These are phyloP conservation scores for Polyporus arcularius DNA, from an alignment of 768 basidiomycete species.

Conservation along the genomic window DNA sequence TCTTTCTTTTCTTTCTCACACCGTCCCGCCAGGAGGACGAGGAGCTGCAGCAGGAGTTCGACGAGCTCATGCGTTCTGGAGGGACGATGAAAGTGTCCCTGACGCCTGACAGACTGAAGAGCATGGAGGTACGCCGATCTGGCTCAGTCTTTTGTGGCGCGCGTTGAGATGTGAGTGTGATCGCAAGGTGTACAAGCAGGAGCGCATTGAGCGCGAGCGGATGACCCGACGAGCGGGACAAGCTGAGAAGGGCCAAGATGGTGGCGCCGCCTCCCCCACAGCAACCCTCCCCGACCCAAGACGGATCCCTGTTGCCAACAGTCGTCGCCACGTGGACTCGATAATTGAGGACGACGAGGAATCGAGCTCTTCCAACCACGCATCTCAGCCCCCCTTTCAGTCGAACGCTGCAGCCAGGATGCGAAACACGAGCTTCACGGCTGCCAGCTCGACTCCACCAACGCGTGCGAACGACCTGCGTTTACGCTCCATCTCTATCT, in stretches of 20 bases:
- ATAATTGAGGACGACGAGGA: constrained; percentile 68
- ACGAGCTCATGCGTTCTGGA: constrained; percentile 87
- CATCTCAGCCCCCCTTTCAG: constrained; percentile 23
- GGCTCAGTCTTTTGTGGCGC: constrained; percentile 9
- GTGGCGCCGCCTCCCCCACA: constrained; percentile 10
- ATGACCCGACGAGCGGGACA: constrained; percentile 11
- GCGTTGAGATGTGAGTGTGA: neutral
- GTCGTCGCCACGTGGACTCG: constrained; percentile 58
- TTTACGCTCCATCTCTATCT: constrained; percentile 25
- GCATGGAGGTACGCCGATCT: constrained; percentile 75
- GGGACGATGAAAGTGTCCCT: constrained; percentile 94
- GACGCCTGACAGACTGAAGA: constrained; percentile 90
- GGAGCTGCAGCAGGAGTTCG: constrained; percentile 72
- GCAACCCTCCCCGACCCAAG: constrained; percentile 9
- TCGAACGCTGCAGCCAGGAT: constrained; percentile 16
- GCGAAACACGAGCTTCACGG: constrained; percentile 16
- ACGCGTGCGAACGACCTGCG: constrained; percentile 15
- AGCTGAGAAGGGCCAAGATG: constrained; percentile 13
- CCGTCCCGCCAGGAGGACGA: constrained; percentile 46
- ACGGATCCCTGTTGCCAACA: constrained; percentile 20
- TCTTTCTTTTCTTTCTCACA: neutral
- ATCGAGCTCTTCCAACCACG: constrained; percentile 10
- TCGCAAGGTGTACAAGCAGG: constrained; percentile 69
- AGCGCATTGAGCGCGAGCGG: constrained; percentile 47
- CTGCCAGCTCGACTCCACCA: constrained; percentile 6